Percentiles rank a stretch among this genome's conserved stretches.
phyloP scores from a whole-genome alignment of 768 basidiomycete genomes.

The Phanerodontia chrysosporium region DNA sequence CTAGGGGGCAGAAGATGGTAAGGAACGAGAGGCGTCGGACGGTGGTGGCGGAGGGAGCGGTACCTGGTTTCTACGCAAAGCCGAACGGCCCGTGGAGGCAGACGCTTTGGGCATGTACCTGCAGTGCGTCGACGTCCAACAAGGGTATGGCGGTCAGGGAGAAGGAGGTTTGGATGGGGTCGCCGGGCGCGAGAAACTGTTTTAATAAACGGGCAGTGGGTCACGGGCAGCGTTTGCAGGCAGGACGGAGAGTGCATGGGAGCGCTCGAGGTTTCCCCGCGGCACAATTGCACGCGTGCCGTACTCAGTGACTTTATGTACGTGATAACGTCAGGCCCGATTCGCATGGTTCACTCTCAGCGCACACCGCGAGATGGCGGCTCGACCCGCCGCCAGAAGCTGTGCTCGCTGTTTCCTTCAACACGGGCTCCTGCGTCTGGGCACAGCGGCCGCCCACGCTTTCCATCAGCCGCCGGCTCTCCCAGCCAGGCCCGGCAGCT shows the following conservation, averaged over 20 bases:
- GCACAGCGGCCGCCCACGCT: background rate
- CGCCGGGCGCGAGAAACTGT: background rate
- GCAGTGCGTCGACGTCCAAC: background rate
- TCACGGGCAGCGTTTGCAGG: background rate
- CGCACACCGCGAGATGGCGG: background rate
- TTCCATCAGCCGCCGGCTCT: background rate
- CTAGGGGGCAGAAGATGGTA: slow-evolving; percentile 31
- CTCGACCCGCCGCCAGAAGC: too few relatives aligned
- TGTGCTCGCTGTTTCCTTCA: too few relatives aligned
- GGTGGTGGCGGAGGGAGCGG: background rate
- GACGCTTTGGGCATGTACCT: slow-evolving; percentile 64
- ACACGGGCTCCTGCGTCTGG: too few relatives aligned
- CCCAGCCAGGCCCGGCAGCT: background rate
- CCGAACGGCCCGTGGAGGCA: slow-evolving; percentile 48
- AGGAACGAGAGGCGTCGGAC: slow-evolving; percentile 4
- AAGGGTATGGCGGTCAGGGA: background rate
- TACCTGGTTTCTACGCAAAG: slow-evolving; percentile 79
- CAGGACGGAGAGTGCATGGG: slow-evolving; percentile 2
- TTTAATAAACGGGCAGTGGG: background rate
- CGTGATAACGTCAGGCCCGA: background rate
- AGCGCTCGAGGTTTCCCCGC: slow-evolving; percentile 1
- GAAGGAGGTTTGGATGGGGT: background rate
- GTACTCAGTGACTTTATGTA: too few relatives aligned
- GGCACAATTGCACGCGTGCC: slow-evolving; percentile 1
- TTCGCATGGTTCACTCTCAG: background rate